A percentile compares a stretch with the other conserved stretches of the same genome.
phyloP scores from a whole-genome alignment of 352 stramenopile species.

The Pythium sp. region DNA sequence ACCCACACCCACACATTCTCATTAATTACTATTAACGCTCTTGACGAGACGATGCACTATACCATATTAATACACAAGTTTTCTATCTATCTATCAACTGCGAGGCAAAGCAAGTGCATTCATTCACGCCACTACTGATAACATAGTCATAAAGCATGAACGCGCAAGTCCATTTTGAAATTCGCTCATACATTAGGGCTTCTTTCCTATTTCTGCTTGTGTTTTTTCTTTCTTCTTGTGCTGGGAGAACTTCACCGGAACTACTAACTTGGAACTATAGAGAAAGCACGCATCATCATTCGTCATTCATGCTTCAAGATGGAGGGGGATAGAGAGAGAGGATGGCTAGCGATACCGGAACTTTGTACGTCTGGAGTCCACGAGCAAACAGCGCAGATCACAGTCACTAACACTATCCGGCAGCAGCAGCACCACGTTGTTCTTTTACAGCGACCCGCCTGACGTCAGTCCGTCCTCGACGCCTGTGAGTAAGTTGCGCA shows the following conservation, averaged over 20 bases:
- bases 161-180: neutral
- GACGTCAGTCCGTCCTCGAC: slow-evolving; percentile 89
- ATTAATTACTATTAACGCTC: slow-evolving; percentile 12
- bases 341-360: too few species aligned
- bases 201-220: slow-evolving; percentile 1
- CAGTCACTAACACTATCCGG: neutral
- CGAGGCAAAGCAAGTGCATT: neutral
- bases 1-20: neutral
- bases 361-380: neutral
- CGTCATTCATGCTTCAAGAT: neutral
- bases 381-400: neutral
- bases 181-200: slow-evolving; percentile 17
- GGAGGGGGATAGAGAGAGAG: neutral
- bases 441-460: slow-evolving; percentile 19
- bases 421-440: neutral
- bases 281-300: slow-evolving; percentile 7
- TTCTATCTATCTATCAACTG: slow-evolving; percentile 8
- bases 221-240: neutral
- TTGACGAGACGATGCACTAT: neutral
- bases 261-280: slow-evolving; percentile 9
- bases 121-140: neutral
- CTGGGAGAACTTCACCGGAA: neutral
- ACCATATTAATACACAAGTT: slow-evolving; percentile 12
- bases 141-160: neutral
- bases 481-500: slow-evolving; percentile 87